Base-by-base conservation (phyloP, 345 rosid species). In the Passiflora organensis region DNA sequence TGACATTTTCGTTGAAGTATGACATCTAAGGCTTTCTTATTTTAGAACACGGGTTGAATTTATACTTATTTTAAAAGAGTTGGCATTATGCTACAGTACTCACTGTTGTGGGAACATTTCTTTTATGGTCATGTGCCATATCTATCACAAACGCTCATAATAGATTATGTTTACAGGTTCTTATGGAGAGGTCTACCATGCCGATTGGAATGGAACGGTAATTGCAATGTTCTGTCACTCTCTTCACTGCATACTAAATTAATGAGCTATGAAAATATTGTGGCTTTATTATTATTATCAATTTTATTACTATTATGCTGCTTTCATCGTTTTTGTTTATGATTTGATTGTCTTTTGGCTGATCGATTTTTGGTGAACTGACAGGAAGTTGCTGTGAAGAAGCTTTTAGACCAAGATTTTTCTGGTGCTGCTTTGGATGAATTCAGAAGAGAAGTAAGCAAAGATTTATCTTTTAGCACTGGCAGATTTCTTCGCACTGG, bases 341-440 rank as follows among this genome's bases (percentile, higher is more conserved):
- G n/a, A n/a, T n/a, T n/a, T n/a, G n/a, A n/a, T n/a, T n/a, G 39
- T 44, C 32, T 59, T 67, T 24, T 53, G 57, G 37, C 17, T 66
- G 65, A 38, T 75, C 54, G 20, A 47, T 66, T 72, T 73, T 60
- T 68, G 68, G 68, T 63, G 46, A 51, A 58, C 43, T 60, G 56
- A 23, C 81, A 94, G 99, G 99, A 94, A 83, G 99, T 89, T 59
- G 97, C 99, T 21, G 99, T 94, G 60, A 94, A 94, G 85, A 94
- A 94, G 79, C 89, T 89, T 71, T 77, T 94, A 72, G 99, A 94
- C 67, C 99, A 94, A 79, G 99, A 87, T 76, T 89, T 94, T 82
- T 94, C 95, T 17, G 99, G 97, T 46, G 96, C 83, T 69, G 97
- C 97, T 60, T 80, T 94, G 73, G 89, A 78, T 46, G 99, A 94